Evolutionary conservation across 139 green algal genomes (phyloP), one percentile per base, ranked within the genome.

Genomic region (Pseudopediastrum boryanum): DNA sequence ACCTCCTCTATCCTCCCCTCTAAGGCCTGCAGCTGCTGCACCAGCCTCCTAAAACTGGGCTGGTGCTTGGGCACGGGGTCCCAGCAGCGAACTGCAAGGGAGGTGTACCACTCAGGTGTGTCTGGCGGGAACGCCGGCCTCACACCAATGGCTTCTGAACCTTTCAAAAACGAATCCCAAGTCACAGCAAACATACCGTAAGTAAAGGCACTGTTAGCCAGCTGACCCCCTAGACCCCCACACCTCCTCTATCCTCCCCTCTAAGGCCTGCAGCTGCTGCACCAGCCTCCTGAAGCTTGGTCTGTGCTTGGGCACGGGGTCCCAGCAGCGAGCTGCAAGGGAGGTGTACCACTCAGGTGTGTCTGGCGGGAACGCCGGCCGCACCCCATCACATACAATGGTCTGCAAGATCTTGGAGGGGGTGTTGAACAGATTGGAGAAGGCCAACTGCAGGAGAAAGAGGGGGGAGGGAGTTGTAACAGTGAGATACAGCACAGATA

Each of bases 251-350:
- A 16, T 16, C 16, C 13, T 16, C 46, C 16, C 46, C 13, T 78
- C 52, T 13, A 80, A 21, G 39, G 79, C 78, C 35, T 63, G 48
- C 68, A 87, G 74, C 50, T 77, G 66, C 31, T 75, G 69, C 41
- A 58, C 78, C 19, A 87, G 70, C 59, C 79, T 62, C 43, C 78
- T 67, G 69, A 85, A 87, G n/a, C 73, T 83, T 3, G 83, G 83
- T 19, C 83, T 65, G 46, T 75, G 74, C 78, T 81, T 81, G 7
- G 83, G 41, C 13, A 67, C 77, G 27, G 56, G 43, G 0, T 69
- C 42, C 83, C 74, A 85, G 78, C 83, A 87, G 65, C 83, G 69
- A 7, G n/a, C 38, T 3, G 83, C 83, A 8, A 87, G 66, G 0
- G 68, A 58, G 8, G 56, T 44, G 77, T 87, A 87, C 80, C 80